Percentiles rank a stretch among this genome's conserved stretches.
Conservation (phyloP, 1,284 basidiomycete genomes). For the Albatrellus sp. region DNA sequence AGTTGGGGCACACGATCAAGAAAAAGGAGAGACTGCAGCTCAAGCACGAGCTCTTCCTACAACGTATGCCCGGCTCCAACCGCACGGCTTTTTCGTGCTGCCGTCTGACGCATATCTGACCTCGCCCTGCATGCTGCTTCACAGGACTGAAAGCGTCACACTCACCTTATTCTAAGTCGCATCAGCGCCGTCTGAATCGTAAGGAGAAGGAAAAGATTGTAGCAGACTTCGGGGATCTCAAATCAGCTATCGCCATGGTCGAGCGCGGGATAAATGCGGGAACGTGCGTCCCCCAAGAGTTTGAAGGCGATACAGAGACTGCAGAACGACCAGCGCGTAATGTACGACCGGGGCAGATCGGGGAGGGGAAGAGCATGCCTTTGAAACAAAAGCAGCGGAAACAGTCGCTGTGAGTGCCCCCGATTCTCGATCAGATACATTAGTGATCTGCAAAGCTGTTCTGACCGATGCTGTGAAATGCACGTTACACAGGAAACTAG, state of each 20-base stretch:
- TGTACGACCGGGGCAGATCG: conserved; percentile 41
- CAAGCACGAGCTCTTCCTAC: conserved; percentile 57
- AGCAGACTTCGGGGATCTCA: conserved; percentile 46
- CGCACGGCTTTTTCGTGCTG: neutral
- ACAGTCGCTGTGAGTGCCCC: conserved; percentile 52
- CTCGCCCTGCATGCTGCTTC: conserved; percentile 2
- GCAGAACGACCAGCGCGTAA: conserved; percentile 11
- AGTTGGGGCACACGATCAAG: conserved; percentile 21
- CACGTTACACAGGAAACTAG: conserved; percentile 37
- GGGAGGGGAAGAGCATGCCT: conserved; percentile 49
- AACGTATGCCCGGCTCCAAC: conserved; percentile 29
- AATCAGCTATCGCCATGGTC: conserved; percentile 40
- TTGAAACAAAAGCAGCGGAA: conserved; percentile 58
- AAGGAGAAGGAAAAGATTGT: conserved; percentile 61
- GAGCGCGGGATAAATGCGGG: conserved; percentile 22
- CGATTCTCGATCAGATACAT: neutral
- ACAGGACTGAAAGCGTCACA: conserved; percentile 42
- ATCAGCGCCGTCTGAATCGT: conserved; percentile 56
- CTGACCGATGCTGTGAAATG: neutral
- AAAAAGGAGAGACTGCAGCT: conserved; percentile 63
- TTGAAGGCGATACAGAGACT: conserved; percentile 7
- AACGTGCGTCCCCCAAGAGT: neutral
- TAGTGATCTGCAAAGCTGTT: neutral
- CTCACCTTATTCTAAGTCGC: conserved; percentile 65
- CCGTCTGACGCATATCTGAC: neutral